Base-by-base conservation (phyloP, 768 basidiomycete genomes). In the Leccinum obscurum region DNA sequence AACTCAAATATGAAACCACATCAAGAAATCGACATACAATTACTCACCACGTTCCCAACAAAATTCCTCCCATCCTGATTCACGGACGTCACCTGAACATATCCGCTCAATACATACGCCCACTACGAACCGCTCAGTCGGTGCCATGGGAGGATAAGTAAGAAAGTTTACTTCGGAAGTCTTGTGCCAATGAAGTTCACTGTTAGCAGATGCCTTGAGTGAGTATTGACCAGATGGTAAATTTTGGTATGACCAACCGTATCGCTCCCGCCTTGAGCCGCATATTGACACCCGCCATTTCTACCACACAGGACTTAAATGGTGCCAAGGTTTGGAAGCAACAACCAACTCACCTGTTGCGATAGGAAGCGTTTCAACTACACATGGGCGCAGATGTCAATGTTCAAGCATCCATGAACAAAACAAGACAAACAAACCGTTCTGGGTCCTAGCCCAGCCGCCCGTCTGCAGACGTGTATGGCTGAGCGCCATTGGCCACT, bases 361-460 rank as follows among this genome's bases (percentile, higher is more conserved):
- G 22, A 80, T 59, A 20, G 78, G 75, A 75, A 81, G 71, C 34
- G 65, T 62, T 1, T 69, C 58, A 6, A 75, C 80, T 80, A 49
- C 28, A 34, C 20, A 3, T 3, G 53, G 1, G 6, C 39, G 17
- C 39, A 5, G 2, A 51, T 30, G 13, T 52, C 26, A 56, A 22
- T 4, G 6, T n/a, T 22, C n/a, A 10, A 28, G 8, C 5, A 7
- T 30, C 17, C 32, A 8, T 34, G 6, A 35, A 52, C 3, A 11
- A 34, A 26, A 55, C 3, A 4, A 37, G 46, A 41, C 1, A 14
- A 6, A 64, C 77, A 48, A 14, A 81, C 85, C 64, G 61, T 84
- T 87, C 69, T 85, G 78, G 63, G 84, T 78, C 35, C 85, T 77
- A 14, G 83, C 81, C 85, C 85, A 87, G 1, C 86, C 86, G 14